phyloP scores from a whole-genome alignment of 1,284 basidiomycete species.

The Trichosporon sp. region DNA sequence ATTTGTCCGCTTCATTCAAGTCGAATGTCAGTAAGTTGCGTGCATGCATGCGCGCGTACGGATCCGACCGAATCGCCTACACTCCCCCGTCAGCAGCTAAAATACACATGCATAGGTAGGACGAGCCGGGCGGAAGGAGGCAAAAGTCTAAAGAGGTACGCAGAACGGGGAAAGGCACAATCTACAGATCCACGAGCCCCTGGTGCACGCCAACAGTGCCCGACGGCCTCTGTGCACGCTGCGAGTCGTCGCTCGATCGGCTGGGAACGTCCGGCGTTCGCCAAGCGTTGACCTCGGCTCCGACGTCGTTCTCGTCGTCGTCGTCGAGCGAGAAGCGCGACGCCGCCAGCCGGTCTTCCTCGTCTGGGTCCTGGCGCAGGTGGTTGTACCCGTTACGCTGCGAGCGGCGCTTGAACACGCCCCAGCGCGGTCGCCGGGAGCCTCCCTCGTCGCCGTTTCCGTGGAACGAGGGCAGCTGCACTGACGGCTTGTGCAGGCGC shows the following conservation, averaged over 20 bases:
- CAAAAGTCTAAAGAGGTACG: not conserved
- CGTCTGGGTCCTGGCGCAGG: slow-evolving; percentile 45
- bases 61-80: not conserved
- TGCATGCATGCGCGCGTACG: not conserved
- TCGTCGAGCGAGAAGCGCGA: slow-evolving; percentile 43
- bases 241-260: slow-evolving; percentile 2
- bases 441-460: slow-evolving; percentile 11
- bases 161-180: not conserved
- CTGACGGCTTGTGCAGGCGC: slow-evolving; percentile 9
- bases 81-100: not conserved
- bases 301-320: slow-evolving; percentile 36
- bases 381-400: slow-evolving; percentile 31
- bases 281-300: slow-evolving; percentile 36
- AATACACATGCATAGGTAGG: not conserved
- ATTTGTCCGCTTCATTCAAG: no score
- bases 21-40: no score
- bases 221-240: slow-evolving; percentile 12
- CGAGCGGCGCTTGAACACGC: slow-evolving; percentile 32
- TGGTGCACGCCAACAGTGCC: slow-evolving; percentile 27
- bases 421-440: slow-evolving; percentile 23
- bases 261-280: slow-evolving; percentile 15
- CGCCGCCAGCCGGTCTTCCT: slow-evolving; percentile 55
- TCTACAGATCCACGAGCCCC: slow-evolving; percentile 37
- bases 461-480: slow-evolving; percentile 5
- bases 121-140: no score